Conservation (phyloP, 106 monocot species). For the Dactylorhiza incarnata region DNA sequence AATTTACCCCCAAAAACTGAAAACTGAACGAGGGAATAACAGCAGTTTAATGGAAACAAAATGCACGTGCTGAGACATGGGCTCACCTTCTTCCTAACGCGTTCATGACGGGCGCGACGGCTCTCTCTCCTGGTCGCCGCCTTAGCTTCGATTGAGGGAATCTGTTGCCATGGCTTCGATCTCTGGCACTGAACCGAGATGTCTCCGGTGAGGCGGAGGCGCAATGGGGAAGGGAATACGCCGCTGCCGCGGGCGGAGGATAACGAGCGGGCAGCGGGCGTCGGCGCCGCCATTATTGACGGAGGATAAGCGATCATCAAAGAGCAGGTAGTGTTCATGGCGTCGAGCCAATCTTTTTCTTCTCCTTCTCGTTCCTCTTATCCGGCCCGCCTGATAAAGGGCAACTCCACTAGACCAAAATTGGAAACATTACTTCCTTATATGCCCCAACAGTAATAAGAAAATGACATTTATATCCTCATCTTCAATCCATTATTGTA, state of each 20-base stretch:
- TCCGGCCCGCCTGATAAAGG: not conserved
- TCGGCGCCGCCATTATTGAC: not conserved
- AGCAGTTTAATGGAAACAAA: not conserved
- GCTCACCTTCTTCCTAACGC: conserved; percentile 86
- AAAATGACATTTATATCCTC: too few species aligned
- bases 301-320: not conserved
- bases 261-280: not conserved
- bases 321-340: not conserved
- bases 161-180: not conserved
- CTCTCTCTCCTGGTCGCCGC: conserved; percentile 52
- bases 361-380: not conserved
- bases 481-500: too few species aligned
- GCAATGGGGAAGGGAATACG: not conserved
- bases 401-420: not conserved
- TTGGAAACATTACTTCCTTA: too few species aligned
- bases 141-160: conserved; percentile 38
- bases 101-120: conserved; percentile 53
- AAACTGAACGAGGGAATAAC: not conserved
- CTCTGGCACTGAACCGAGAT: not conserved
- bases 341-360: not conserved
- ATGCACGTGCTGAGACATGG: not conserved
- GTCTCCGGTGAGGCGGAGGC: not conserved
- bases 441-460: too few species aligned
- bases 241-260: not conserved
- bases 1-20: not conserved